phyloP scores from a whole-genome alignment of 257 asterid genomes.

The Solanum sejunctum region DNA sequence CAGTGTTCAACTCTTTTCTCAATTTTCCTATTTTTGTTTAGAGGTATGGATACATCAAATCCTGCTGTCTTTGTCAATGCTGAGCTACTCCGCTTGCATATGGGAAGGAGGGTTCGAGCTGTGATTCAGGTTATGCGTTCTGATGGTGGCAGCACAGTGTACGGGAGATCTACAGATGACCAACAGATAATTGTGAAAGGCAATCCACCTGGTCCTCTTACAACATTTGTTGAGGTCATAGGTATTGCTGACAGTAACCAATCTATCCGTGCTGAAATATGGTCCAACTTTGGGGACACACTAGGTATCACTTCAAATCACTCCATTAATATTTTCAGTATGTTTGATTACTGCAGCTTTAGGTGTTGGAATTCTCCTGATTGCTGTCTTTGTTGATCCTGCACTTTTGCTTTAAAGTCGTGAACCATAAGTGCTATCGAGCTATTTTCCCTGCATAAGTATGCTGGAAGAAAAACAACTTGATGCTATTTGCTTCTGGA shows the following conservation, averaged over 20 bases:
- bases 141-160: constrained; percentile 61
- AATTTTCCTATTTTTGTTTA: not conserved
- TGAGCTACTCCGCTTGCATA: constrained; percentile 49
- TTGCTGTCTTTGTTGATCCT: not conserved
- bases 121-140: constrained; percentile 66
- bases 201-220: constrained; percentile 43
- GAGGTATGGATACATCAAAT: constrained; percentile 67
- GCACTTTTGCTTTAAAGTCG: not conserved
- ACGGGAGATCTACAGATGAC: constrained; percentile 76
- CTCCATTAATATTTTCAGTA: not conserved
- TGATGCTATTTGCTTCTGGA: not conserved
- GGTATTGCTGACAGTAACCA: constrained; percentile 71
- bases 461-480: not conserved
- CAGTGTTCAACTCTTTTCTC: not conserved
- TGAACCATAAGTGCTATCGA: not conserved
- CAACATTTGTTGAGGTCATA: constrained; percentile 74
- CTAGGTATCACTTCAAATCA: constrained; percentile 33
- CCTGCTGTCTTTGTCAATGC: constrained; percentile 84
- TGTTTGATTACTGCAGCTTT: not conserved
- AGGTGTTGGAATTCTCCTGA: not conserved
- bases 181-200: constrained; percentile 71
- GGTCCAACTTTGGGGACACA: constrained; percentile 77
- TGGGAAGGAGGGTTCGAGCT: constrained; percentile 73
- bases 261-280: constrained; percentile 61
- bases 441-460: not conserved